These are phyloP conservation scores for Diaporthe ampelina DNA, from an alignment of 2,329 filamentous ascomycete genomes.

Conservation along the genomic window DNA sequence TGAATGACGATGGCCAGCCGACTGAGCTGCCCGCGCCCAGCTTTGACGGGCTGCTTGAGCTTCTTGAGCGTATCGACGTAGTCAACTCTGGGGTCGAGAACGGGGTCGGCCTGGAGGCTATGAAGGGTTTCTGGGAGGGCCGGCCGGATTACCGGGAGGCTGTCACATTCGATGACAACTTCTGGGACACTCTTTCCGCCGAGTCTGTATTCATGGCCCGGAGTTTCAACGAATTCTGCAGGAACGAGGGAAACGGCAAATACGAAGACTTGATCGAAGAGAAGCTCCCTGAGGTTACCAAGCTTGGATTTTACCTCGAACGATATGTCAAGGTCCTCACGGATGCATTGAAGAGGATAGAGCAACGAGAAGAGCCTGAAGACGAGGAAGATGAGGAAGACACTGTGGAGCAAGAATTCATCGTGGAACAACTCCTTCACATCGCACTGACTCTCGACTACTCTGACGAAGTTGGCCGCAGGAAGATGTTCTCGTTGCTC, in stretches of 20 bases:
- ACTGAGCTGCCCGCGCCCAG: constrained; percentile 73
- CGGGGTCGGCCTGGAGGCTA: constrained; percentile 92
- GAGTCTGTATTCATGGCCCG: constrained; percentile 92
- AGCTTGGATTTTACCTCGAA: constrained; percentile 88
- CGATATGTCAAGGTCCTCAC: constrained; percentile 80
- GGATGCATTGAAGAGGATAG: constrained; percentile 71
- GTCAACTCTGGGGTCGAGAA: constrained; percentile 91
- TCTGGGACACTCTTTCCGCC: constrained; percentile 85
- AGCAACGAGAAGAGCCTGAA: constrained; percentile 66
- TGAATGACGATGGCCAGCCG: constrained; percentile 69
- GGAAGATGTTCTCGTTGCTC: constrained; percentile 95
- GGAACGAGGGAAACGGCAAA: constrained; percentile 78
- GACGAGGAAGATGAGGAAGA: constrained; percentile 83
- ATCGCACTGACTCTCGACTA: constrained; percentile 95
- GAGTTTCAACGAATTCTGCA: constrained; percentile 95
- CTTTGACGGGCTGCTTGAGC: constrained; percentile 87
- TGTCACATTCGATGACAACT: constrained; percentile 78
- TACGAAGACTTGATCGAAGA: constrained; percentile 85
- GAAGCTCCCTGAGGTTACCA: constrained; percentile 95
- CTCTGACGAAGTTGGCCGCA: constrained; percentile 93
- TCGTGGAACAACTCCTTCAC: constrained; percentile 94
- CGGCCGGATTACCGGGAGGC: constrained; percentile 85
- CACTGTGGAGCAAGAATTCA: constrained; percentile 91
- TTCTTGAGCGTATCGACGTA: constrained; percentile 94
- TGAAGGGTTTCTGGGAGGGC: constrained; percentile 96